Evolutionary conservation across 768 basidiomycete species (phyloP).

Genomic region (Tephrocybe sp.): DNA sequence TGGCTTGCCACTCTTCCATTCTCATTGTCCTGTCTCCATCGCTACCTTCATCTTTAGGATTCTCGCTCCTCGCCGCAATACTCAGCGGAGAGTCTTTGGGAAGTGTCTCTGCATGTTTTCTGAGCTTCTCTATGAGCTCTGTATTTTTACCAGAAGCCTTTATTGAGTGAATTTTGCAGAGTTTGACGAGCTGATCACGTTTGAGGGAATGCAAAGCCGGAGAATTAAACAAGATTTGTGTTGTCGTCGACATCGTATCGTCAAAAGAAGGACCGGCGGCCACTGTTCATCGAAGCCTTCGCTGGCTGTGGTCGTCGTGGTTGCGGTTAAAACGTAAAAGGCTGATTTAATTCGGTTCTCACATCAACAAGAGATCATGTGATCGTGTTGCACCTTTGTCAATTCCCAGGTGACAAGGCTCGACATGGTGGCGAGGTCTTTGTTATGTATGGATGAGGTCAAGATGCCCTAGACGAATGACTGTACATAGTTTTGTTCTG

Average conservation of each 20-base stretch:
- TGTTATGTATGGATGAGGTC: too few species aligned
- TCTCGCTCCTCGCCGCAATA: constrained; percentile 52
- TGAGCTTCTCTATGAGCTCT: constrained; percentile 68
- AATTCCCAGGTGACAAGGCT: too few species aligned
- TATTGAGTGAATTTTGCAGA: constrained; percentile 81
- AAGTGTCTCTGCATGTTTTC: constrained; percentile 63
- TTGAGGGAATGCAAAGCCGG: constrained; percentile 81
- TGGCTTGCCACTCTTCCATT: constrained; percentile 20
- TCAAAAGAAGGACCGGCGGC: not conserved
- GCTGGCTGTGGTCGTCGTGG: constrained; percentile 3
- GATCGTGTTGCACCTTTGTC: too few species aligned
- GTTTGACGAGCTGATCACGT: constrained; percentile 78
- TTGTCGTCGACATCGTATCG: constrained; percentile 61
- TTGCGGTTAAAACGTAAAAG: not conserved
- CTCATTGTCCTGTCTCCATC: constrained; percentile 27
- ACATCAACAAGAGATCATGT: not conserved
- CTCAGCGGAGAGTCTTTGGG: constrained; percentile 55
- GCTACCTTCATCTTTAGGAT: constrained; percentile 23
- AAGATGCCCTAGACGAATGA: too few species aligned
- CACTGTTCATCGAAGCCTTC: constrained; percentile 7
- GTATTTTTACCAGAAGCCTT: constrained; percentile 79
- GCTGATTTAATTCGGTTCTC: not conserved
- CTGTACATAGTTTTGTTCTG: too few species aligned
- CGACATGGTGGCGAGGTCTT: too few species aligned
- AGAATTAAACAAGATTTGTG: constrained; percentile 80